Evolutionary conservation across 495 filamentous ascomycete species (phyloP), one percentile per base, ranked within the genome.

Genomic region (Thermothielavioides terrestris): DNA sequence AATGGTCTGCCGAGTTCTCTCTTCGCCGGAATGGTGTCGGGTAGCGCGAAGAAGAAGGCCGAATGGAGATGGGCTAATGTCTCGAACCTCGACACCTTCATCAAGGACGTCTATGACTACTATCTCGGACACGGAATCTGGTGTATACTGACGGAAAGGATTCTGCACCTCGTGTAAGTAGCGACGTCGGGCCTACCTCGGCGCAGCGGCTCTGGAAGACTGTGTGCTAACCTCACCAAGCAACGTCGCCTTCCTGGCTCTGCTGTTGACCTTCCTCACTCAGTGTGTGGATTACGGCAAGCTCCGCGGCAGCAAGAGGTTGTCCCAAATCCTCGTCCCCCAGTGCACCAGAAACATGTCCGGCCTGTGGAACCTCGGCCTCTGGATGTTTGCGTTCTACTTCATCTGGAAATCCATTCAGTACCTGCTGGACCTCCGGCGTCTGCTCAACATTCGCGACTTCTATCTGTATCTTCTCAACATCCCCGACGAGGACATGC

Each of bases 31-130:
- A 52, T 56, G 35, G 58, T 61, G 66, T 69, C 42, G 54, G 80
- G 57, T 65, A 80, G 83, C 59, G 83, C 84, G 11, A 86, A 83
- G 67, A 82, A 89, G 57, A 87, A 82, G 65, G 91, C 92, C 3
- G 83, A 95, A 77, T 97, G 90, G 85, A 83, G 84, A 61, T 98
- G 92, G 89, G 86, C 86, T 49, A 96, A 95, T 60, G 87, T 94
- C 26, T 79, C 82, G 37, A 92, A 97, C 60, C 69, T 98, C 50
- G 92, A 98, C 64, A 84, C 82, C 51, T 97, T 96, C 64, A 76
- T 98, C 38, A 75, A 78, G 53, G 85, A 95, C 46, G 91, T 96
- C 21, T 98, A 97, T 64, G 75, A 82, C 35, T 98, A 97, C 61
- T 98, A 85, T 64, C 66, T 81, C 18, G 86, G 86, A 0, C 80